Base-by-base conservation (phyloP, 192 early-diverging fungal species). In the Lunasporangiospora selenospora region DNA sequence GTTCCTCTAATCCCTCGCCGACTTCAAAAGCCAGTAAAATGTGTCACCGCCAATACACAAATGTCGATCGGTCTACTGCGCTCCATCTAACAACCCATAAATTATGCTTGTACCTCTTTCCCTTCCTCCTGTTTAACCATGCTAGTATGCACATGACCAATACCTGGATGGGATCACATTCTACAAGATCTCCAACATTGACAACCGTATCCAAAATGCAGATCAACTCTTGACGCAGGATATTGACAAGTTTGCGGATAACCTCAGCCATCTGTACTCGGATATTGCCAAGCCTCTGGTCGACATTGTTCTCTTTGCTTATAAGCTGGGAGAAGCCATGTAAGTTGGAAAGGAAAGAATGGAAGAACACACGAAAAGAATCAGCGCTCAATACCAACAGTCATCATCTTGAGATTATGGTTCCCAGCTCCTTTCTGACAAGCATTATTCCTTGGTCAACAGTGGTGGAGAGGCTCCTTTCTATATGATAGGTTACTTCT, bases 111-210 rank as follows among this genome's bases (percentile, higher is more conserved):
- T 46, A 34, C 19, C 12, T 56, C 13, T 50, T 47, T 26, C 27
- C 29, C 18, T 34, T 27, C 44, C 42, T 45, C 33, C 4, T 40
- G 33, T 38, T 54, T 54, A 18, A 13, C 21, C 16, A 4, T 16
- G 21, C 34, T 67, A 85, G 77, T 67, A 80, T 54, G 81, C 83
- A 30, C 90, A 94, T 49, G 78, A 84, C 34, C 78, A 87, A 65
- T 93, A 93, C 59, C 62, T 92, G 32, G 73, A 77, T 50, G 88
- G 87, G 42, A 91, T 91, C 73, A 89, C 88, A 4, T 93, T 92
- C 59, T 93, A 92, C 81, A 92, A 93, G 65, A 84, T 91, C 26
- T 87, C 88, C 29, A 92, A 92, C 75, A 78, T 93, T 26, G 91
- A 93, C 58, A 88, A 92, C 44, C 77, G 91, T 34, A 82, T 91